A percentile compares a stretch with the other conserved stretches of the same genome.
These are phyloP conservation scores for Cenococcum geophilum DNA, from an alignment of 495 filamentous ascomycete species.

Conservation along the genomic window DNA sequence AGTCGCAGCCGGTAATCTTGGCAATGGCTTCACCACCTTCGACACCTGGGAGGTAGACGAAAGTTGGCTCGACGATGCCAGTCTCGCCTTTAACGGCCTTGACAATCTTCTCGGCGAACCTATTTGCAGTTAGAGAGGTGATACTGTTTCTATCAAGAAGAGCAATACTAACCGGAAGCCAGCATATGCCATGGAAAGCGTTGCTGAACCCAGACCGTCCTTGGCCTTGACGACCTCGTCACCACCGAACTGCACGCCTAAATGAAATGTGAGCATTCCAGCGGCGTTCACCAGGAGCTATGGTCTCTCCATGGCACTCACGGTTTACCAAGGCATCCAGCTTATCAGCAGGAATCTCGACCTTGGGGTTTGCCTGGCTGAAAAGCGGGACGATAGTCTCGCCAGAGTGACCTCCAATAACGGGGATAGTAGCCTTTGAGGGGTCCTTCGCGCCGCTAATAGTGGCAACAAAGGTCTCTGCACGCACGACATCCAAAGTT, in stretches of 20 bases:
- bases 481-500: conserved; percentile 94
- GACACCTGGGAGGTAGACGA: conserved; percentile 87
- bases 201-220: conserved; percentile 90
- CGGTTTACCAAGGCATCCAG: conserved; percentile 81
- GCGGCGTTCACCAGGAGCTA: neutral
- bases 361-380: conserved; percentile 74
- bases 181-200: conserved; percentile 95
- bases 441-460: conserved; percentile 77
- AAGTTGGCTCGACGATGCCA: conserved; percentile 89
- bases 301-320: conserved; percentile 37
- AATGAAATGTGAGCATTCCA: neutral
- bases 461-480: conserved; percentile 90
- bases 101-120: conserved; percentile 88
- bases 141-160: conserved; percentile 24
- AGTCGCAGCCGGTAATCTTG: conserved; percentile 78
- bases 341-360: conserved; percentile 79
- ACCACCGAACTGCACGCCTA: conserved; percentile 89
- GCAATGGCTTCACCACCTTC: conserved; percentile 76
- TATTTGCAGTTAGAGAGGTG: conserved; percentile 37
- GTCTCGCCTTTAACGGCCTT: conserved; percentile 82
- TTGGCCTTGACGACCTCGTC: conserved; percentile 99
- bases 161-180: conserved; percentile 64
- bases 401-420: conserved; percentile 94
- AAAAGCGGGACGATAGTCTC: conserved; percentile 97
- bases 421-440: conserved; percentile 74